A percentile compares a stretch with the other conserved stretches of the same genome.
These are phyloP conservation scores for Solanum neorickii DNA, from an alignment of 257 asterid species.

Conservation along the genomic window DNA sequence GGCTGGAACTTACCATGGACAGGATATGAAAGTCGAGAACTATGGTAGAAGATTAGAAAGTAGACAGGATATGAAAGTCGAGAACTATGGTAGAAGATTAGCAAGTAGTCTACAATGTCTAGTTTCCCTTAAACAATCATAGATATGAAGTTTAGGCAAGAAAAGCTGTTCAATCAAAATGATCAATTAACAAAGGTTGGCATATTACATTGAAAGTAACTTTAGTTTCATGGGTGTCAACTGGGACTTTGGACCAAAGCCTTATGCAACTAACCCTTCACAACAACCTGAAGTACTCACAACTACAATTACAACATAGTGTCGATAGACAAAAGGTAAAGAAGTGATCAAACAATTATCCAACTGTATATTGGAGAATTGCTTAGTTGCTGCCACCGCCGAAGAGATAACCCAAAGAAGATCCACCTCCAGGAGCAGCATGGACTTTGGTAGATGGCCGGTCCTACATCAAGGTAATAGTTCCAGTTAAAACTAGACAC, in stretches of 20 bases:
- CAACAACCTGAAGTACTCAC: not conserved
- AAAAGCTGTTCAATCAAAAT: not conserved
- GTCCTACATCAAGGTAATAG: conserved; percentile 19
- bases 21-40: not conserved
- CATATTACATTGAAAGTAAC: not conserved
- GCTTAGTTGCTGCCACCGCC: conserved; percentile 38
- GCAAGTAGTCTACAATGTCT: not conserved
- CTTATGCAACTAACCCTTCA: not conserved
- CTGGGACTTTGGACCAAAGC: not conserved
- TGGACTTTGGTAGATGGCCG: conserved; percentile 67
- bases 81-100: not conserved
- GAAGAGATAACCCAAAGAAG: conserved; percentile 52
- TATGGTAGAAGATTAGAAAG: not conserved
- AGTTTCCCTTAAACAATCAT: not conserved
- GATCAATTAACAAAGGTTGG: not conserved
- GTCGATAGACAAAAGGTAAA: not conserved
- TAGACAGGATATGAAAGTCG: not conserved
- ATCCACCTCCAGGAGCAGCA: conserved; percentile 18
- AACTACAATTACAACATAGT: not conserved
- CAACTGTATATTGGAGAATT: not conserved
- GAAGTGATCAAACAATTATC: not conserved
- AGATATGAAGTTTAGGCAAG: not conserved
- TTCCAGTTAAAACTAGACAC: not conserved
- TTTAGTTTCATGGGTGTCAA: not conserved
- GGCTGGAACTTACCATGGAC: not conserved